Evolutionary conservation across 192 early-diverging fungal species (phyloP).

Genomic region (Gamsiella multidivaricata): DNA sequence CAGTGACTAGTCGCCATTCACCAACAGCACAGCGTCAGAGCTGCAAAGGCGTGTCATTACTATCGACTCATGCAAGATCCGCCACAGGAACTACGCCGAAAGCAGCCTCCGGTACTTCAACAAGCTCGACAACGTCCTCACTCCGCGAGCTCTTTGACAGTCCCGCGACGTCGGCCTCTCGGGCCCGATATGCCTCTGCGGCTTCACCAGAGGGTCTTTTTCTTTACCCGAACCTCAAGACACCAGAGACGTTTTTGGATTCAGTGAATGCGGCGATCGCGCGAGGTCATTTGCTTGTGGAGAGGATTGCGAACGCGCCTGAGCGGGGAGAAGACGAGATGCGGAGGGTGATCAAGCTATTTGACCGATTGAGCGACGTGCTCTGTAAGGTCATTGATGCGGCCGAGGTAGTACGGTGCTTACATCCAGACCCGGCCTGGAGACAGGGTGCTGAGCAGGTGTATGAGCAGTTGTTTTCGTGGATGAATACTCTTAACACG

Average conservation of each 20-base stretch:
- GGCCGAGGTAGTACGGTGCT: slow-evolving; percentile 91
- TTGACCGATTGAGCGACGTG: slow-evolving; percentile 89
- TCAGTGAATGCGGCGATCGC: slow-evolving; percentile 61
- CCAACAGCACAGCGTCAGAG: neutral
- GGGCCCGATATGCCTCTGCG: slow-evolving; percentile 15
- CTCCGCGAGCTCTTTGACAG: slow-evolving; percentile 47
- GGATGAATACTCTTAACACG: slow-evolving; percentile 95
- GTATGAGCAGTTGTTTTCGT: slow-evolving; percentile 78
- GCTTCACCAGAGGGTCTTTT: slow-evolving; percentile 49
- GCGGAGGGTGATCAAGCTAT: slow-evolving; percentile 82
- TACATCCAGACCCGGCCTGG: slow-evolving; percentile 83
- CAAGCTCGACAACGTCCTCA: neutral
- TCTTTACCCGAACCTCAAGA: slow-evolving; percentile 54
- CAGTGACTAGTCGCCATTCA: neutral
- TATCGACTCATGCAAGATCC: neutral
- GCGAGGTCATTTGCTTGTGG: slow-evolving; percentile 61
- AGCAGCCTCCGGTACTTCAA: neutral
- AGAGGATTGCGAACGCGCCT: slow-evolving; percentile 63
- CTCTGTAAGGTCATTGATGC: slow-evolving; percentile 93
- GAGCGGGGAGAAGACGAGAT: slow-evolving; percentile 64
- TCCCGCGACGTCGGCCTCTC: slow-evolving; percentile 13
- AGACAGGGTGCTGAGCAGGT: slow-evolving; percentile 81
- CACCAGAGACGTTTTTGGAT: slow-evolving; percentile 56
- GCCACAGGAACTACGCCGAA: neutral
- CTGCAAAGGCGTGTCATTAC: neutral